Base-by-base conservation (phyloP, 1,284 basidiomycete species). In the Wallemia ichthyophaga region DNA sequence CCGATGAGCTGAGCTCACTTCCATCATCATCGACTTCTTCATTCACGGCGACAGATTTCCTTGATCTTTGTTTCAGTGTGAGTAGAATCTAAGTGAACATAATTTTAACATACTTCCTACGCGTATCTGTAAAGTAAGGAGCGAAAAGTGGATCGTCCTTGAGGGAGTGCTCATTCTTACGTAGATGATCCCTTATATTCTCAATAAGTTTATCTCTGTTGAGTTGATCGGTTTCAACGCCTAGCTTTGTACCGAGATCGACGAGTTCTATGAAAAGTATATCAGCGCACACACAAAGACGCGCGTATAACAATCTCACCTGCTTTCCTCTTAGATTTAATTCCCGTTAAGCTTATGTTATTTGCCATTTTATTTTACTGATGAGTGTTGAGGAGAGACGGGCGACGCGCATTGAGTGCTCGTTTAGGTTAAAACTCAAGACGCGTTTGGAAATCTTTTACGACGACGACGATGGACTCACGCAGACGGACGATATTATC, bases 401-500 rank as follows among this genome's bases (percentile, higher is more conserved):
- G 13, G n/a, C 5, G 37, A 15, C 37, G 37, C 37, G 37, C n/a
- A 3, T 17, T 5, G n/a, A 11, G 37, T 21, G 28, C 11, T 13
- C n/a, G 13, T 48, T 48, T 48, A 3, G 37, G n/a, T 21, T 5
- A 3, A 21, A 11, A 17, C 7, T 31, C 9, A 5, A 13, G 37
- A 48, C 37, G 37, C 11, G n/a, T 17, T 48, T 48, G 37, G 37
- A 21, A 59, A 54, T 27, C 24, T 28, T 37, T 17, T 48, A n/a
- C 13, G 28, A 15, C n/a, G 25, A 55, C 57, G 61, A 71, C 64
- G 61, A 75, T 75, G 69, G 78, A 79, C 63, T 65, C 69, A 54
- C 72, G 73, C 27, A 73, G 79, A 56, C 73, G 76, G 48, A 79
- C 79, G 27, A 75, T 75, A 0, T 73, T 81, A 69, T 79, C 78